Evolutionary conservation across 2,329 filamentous ascomycete genomes (phyloP).

Genomic region (Hysterium pulicare): DNA sequence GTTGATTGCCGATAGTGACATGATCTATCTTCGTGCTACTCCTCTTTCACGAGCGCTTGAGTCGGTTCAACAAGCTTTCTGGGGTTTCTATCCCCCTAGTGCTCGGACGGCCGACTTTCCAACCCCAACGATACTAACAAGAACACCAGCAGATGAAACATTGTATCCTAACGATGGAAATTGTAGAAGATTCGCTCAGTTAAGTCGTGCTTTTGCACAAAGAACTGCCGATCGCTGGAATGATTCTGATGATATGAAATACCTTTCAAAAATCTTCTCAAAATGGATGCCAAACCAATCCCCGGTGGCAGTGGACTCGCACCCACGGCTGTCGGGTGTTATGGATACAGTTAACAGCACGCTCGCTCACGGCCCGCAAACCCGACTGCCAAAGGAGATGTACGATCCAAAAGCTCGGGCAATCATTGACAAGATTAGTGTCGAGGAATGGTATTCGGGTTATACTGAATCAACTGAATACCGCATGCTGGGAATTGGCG

Average conservation of each 20-base stretch:
- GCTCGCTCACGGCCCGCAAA: slow-evolving; percentile 75
- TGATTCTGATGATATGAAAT: slow-evolving; percentile 72
- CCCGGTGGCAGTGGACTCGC: slow-evolving; percentile 75
- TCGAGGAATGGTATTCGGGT: slow-evolving; percentile 91
- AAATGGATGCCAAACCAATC: slow-evolving; percentile 77
- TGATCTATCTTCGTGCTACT: slow-evolving; percentile 47
- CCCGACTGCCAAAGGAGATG: slow-evolving; percentile 77
- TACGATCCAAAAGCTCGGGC: slow-evolving; percentile 71
- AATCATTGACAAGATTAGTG: slow-evolving; percentile 68
- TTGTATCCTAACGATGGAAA: slow-evolving; percentile 50
- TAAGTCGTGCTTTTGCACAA: slow-evolving; percentile 47
- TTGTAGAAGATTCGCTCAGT: slow-evolving; percentile 47
- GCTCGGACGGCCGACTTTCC: slow-evolving; percentile 42
- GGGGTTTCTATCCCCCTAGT: slow-evolving; percentile 46
- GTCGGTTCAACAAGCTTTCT: slow-evolving; percentile 50
- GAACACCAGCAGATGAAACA: slow-evolving; percentile 47
- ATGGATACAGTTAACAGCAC: slow-evolving; percentile 94
- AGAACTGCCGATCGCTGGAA: slow-evolving; percentile 49
- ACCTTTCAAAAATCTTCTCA: slow-evolving; percentile 71
- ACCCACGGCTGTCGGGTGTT: slow-evolving; percentile 80
- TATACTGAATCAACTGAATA: slow-evolving; percentile 85
- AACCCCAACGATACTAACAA: slow-evolving; percentile 43
- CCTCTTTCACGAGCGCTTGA: slow-evolving; percentile 50
- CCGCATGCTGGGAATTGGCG: slow-evolving; percentile 82
- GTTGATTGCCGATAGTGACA: slow-evolving; percentile 39